Evolutionary conservation across 2,329 filamentous ascomycete genomes (phyloP).

Genomic region (Ascosphaera pollenicola): DNA sequence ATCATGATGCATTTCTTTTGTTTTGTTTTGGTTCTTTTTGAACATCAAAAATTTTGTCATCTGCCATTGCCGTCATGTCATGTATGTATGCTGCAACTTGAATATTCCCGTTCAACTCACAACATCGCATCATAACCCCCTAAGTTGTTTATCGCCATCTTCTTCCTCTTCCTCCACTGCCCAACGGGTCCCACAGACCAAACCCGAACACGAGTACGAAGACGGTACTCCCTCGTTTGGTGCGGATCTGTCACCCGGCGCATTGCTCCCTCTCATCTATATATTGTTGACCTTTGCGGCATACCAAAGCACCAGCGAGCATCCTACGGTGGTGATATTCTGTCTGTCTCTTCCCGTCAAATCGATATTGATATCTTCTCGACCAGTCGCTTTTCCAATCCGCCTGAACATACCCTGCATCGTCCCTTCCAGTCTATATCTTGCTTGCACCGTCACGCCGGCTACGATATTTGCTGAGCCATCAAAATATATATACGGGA

Average conservation of each 20-base stretch:
- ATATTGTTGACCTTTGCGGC: too few relatives aligned
- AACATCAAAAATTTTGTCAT: background rate
- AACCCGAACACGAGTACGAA: background rate
- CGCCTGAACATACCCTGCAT: background rate
- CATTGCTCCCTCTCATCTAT: too few relatives aligned
- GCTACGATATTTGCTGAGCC: too few relatives aligned
- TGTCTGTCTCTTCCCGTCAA: background rate
- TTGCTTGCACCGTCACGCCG: background rate
- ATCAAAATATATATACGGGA: too few relatives aligned
- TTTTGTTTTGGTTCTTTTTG: background rate
- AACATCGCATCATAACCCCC: too few relatives aligned
- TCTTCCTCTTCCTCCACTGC: background rate
- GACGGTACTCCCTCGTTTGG: background rate
- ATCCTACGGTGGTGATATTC: too few relatives aligned
- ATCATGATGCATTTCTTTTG: background rate
- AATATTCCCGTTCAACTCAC: too few relatives aligned
- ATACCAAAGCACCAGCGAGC: too few relatives aligned
- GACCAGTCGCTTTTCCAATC: background rate
- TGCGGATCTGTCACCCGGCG: too few relatives aligned
- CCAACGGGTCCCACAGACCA: background rate
- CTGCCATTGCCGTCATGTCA: too few relatives aligned
- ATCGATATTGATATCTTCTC: background rate
- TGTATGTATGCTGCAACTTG: too few relatives aligned
- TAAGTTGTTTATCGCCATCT: too few relatives aligned
- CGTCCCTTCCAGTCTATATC: constrained; percentile 6